Evolutionary conservation across 2,329 filamentous ascomycete species (phyloP), one percentile per base, ranked within the genome.

Genomic region (Zymoseptoria ardabiliae): DNA sequence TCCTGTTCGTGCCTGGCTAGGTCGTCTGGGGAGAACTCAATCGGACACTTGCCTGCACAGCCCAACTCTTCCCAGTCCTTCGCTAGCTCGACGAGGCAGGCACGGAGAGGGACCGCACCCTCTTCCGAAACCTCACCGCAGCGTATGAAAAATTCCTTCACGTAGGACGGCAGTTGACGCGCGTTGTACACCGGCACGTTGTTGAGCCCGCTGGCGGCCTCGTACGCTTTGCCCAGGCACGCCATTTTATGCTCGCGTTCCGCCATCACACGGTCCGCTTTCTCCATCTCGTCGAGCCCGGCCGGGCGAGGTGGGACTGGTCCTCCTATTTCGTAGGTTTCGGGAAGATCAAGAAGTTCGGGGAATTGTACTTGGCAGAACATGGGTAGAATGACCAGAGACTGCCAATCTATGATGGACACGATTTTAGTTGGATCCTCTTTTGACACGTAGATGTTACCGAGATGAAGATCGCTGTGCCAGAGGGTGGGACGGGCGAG

Each of bases 351-450:
- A 21, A 61, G 50, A 30, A 60, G 54, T 54, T 21, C 35, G 9
- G 58, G 58, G 22, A 57, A 53, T 7, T 55, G 58, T 19, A 60
- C 58, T 49, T 60, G 58, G 9, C 21, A 60, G 4, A 60, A 23
- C 11, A 60, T 20, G 13, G 58, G 50, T 50, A 22, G 28, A 9
- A 57, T 17, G 19, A n/a, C 10, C 5, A 57, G 13, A 30, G 49
- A 52, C 23, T 60, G 58, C 58, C 58, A 60, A 7, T 60, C 58
- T 30, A 60, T 57, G 13, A 60, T 41, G 0, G 58, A 57, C n/a
- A 54, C 50, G 17, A 60, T 60, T 11, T 50, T 52, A 9, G 58
- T 53, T n/a, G 20, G 55, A 23, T 60, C 58, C 25, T 60, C 30
- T 54, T 50, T 10, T 13, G 55, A 49, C 50, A 60, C 58, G 23